These are phyloP conservation scores for Sarocladiaceae sp. DNA, from an alignment of 2,329 filamentous ascomycete species.

Conservation along the genomic window DNA sequence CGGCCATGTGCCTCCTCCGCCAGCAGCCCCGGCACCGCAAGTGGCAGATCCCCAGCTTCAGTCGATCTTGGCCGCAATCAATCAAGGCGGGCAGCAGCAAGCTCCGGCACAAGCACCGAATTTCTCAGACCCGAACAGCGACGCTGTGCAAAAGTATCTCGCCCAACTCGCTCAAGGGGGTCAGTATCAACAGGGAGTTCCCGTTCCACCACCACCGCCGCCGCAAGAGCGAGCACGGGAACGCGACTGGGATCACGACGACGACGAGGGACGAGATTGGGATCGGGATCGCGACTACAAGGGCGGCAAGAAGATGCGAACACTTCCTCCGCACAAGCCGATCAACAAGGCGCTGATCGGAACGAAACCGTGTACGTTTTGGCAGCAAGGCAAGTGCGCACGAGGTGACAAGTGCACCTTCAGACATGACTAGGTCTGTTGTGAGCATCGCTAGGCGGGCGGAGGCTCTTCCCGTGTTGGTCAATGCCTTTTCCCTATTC, in stretches of 20 bases:
- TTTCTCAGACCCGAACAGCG: conserved; percentile 32
- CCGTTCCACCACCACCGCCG: conserved; percentile 17
- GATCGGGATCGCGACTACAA: conserved; percentile 29
- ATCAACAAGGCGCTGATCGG: conserved; percentile 56
- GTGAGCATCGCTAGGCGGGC: too few species aligned
- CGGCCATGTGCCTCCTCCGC: conserved; percentile 20
- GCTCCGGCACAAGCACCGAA: conserved; percentile 13
- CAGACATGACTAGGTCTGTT: conserved; percentile 50
- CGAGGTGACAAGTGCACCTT: conserved; percentile 73
- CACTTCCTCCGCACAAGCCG: conserved; percentile 36
- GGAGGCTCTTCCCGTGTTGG: too few species aligned
- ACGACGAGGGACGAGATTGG: conserved; percentile 12
- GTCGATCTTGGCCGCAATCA: conserved; percentile 3
- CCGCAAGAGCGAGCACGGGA: conserved; percentile 20
- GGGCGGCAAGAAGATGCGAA: conserved; percentile 36
- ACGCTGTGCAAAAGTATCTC: conserved; percentile 27
- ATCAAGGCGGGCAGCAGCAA: conserved; percentile 11
- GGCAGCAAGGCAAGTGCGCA: conserved; percentile 65
- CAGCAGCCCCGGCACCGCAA: conserved; percentile 18
- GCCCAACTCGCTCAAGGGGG: conserved; percentile 27
- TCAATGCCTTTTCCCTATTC: neutral
- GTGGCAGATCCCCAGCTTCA: neutral
- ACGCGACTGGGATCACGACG: conserved; percentile 23
- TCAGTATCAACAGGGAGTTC: conserved; percentile 19
- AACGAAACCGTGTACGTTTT: conserved; percentile 68